A percentile compares a stretch with the other conserved stretches of the same genome.
Conservation (phyloP, 1,284 basidiomycete species). For the Polyporus tsugae region DNA sequence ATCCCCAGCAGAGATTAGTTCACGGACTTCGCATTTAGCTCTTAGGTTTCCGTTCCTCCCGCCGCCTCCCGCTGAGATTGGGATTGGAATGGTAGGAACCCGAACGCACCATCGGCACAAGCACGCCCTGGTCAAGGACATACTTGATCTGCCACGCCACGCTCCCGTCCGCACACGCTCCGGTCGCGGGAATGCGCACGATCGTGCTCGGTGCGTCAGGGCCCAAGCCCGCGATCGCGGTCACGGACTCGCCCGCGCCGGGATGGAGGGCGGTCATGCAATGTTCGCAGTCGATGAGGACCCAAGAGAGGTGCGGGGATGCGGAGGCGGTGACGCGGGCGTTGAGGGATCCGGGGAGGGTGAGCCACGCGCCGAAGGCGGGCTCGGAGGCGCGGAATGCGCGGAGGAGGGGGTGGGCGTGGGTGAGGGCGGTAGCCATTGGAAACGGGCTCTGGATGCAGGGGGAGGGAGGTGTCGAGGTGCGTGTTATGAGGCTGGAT, state of each 20-base stretch:
- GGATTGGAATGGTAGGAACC: not conserved
- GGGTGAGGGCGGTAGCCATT: not conserved
- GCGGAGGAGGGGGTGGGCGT: constrained; percentile 40
- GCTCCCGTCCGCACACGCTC: constrained; percentile 51
- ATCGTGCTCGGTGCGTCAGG: constrained; percentile 56
- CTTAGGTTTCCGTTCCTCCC: no score
- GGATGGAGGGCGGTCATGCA: constrained; percentile 63
- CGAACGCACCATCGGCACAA: constrained; percentile 67
- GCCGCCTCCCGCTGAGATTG: not conserved
- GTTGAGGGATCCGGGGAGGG: constrained; percentile 60
- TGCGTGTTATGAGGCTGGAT: not conserved
- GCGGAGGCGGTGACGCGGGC: constrained; percentile 64
- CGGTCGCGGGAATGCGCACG: constrained; percentile 69
- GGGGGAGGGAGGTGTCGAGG: not conserved
- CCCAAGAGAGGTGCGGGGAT: constrained; percentile 65
- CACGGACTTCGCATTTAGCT: no score
- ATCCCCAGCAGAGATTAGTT: not conserved
- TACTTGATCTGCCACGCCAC: constrained; percentile 75
- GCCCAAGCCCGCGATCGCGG: constrained; percentile 57
- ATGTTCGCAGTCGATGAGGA: constrained; percentile 73
- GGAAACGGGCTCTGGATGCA: not conserved
- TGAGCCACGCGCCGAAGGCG: constrained; percentile 79
- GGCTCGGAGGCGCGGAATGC: constrained; percentile 43
- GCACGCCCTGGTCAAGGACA: constrained; percentile 68
- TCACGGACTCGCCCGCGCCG: constrained; percentile 60